phyloP scores from a whole-genome alignment of 1,284 basidiomycete genomes.

The Ganoderma sinense region DNA sequence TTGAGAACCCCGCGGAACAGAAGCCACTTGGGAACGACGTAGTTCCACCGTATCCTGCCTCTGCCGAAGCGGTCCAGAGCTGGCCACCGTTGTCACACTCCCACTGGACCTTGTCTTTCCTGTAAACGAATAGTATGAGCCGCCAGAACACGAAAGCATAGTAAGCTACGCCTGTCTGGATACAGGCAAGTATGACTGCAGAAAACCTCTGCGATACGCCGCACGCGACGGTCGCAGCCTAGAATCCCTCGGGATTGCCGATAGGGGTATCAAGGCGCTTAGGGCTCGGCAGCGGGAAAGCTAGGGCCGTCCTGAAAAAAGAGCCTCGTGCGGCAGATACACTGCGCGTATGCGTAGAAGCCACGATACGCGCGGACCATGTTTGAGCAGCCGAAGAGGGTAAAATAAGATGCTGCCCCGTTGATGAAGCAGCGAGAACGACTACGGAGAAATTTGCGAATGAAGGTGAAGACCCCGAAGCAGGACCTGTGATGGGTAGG shows the following conservation, averaged over 20 bases:
- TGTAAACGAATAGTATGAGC: slow-evolving; percentile 40
- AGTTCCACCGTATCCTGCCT: slow-evolving; percentile 49
- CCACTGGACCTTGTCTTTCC: slow-evolving; percentile 77
- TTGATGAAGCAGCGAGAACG: background rate
- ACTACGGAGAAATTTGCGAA: slow-evolving; percentile 19
- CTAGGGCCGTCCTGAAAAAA: background rate
- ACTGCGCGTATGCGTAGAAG: slow-evolving; percentile 1
- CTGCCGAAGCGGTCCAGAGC: slow-evolving; percentile 64
- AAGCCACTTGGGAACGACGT: slow-evolving; percentile 63
- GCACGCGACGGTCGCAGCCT: background rate
- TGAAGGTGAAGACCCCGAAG: slow-evolving; percentile 10
- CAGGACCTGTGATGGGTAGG: slow-evolving; percentile 18
- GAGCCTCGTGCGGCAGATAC: background rate
- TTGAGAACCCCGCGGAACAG: slow-evolving; percentile 70
- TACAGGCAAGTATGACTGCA: slow-evolving; percentile 3
- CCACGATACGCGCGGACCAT: background rate
- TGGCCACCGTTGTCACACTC: slow-evolving; percentile 80
- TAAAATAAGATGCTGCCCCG: background rate
- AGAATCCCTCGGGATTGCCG: background rate
- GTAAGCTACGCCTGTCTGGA: background rate
- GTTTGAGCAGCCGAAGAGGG: background rate
- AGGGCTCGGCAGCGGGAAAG: background rate
- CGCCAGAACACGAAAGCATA: slow-evolving; percentile 22
- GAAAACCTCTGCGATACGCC: background rate
- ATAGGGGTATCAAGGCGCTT: background rate